Evolutionary conservation across 768 basidiomycete genomes (phyloP).

Genomic region (Russula brevipes): DNA sequence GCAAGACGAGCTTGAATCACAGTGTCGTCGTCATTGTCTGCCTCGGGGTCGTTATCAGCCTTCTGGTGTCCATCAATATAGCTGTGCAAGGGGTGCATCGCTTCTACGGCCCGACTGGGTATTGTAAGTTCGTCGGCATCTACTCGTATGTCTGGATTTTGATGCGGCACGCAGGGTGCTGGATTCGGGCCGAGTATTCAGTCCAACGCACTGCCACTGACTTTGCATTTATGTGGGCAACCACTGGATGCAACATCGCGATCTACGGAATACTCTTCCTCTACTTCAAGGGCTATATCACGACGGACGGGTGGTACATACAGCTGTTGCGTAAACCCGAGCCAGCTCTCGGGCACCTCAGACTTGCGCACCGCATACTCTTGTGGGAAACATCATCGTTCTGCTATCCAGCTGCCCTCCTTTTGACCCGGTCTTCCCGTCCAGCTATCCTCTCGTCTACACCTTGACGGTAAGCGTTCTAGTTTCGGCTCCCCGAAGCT

Average conservation of each 20-base stretch:
- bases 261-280: slow-evolving; percentile 44
- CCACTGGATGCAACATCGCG: slow-evolving; percentile 38
- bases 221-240: slow-evolving; percentile 48
- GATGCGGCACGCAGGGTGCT: slow-evolving; percentile 40
- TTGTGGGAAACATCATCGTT: neutral
- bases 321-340: slow-evolving; percentile 6
- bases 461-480: slow-evolving; percentile 31
- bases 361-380: slow-evolving; percentile 7
- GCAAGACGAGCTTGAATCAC: neutral
- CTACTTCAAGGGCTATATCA: slow-evolving; percentile 38
- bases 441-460: slow-evolving; percentile 44
- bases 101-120: slow-evolving; percentile 43
- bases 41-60: slow-evolving; percentile 38
- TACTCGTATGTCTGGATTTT: neutral
- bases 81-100: slow-evolving; percentile 29
- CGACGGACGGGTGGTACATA: slow-evolving; percentile 32
- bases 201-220: slow-evolving; percentile 42
- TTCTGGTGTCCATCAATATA: slow-evolving; percentile 38
- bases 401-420: neutral
- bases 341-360: neutral
- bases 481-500: too few relatives aligned
- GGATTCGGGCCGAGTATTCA: slow-evolving; percentile 38
- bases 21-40: slow-evolving; percentile 25
- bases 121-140: slow-evolving; percentile 32
- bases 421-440: neutral